These are phyloP conservation scores for Tolypocladium endophyticum DNA, from an alignment of 2,329 filamentous ascomycete genomes.

Conservation along the genomic window DNA sequence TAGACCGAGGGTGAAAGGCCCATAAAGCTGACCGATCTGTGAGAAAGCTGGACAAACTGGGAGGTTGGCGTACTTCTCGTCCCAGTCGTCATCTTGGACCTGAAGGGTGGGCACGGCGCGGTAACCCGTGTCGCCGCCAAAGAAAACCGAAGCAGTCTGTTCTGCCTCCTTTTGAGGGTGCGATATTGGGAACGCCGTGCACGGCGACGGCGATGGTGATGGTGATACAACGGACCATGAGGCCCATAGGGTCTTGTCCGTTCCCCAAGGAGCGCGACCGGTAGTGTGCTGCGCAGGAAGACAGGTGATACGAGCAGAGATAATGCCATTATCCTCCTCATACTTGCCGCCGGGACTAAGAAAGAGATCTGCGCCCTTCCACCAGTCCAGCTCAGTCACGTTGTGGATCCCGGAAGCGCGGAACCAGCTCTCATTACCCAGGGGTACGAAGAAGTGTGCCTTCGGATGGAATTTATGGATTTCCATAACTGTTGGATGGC, in stretches of 20 bases:
- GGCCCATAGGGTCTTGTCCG: conserved; percentile 66
- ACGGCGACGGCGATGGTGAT: conserved; percentile 27
- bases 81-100: conserved; percentile 54
- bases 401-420: conserved; percentile 51
- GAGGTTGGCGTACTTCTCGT: conserved; percentile 46
- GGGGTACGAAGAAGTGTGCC: conserved; percentile 70
- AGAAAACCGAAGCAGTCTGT: conserved; percentile 47
- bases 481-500: conserved; percentile 57
- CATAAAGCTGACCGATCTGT: conserved; percentile 62
- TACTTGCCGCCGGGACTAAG: conserved; percentile 22
- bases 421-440: conserved; percentile 74
- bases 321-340: conserved; percentile 17
- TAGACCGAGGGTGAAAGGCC: conserved; percentile 74
- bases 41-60: conserved; percentile 69
- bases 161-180: conserved; percentile 28
- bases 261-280: conserved; percentile 54
- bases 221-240: conserved; percentile 54
- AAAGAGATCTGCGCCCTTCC: conserved; percentile 61
- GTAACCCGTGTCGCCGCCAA: conserved; percentile 78
- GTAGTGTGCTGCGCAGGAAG: conserved; percentile 71
- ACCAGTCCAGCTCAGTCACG: conserved; percentile 82
- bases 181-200: too few species aligned
- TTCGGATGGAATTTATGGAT: conserved; percentile 57
- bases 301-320: conserved; percentile 59
- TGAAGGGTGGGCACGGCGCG: conserved; percentile 56